Percentiles rank a stretch among this genome's conserved stretches.
These are phyloP conservation scores for Pseudocercospora musae DNA, from an alignment of 2,329 filamentous ascomycete genomes.

Conservation along the genomic window DNA sequence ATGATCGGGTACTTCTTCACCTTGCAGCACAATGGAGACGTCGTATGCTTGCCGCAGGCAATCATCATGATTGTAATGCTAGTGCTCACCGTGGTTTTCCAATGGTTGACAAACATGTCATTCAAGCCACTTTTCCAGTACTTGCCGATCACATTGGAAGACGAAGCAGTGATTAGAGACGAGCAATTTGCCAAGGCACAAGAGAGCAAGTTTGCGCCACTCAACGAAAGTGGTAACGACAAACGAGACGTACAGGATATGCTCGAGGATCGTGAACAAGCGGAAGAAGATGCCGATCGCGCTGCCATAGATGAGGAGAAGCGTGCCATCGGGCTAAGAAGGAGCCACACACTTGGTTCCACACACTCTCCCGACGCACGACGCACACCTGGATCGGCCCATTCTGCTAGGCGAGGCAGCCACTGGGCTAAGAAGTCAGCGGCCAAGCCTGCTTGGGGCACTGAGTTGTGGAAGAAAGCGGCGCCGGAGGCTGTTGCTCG, in stretches of 20 bases:
- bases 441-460: constrained; percentile 13
- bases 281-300: constrained; percentile 36
- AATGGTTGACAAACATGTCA: constrained; percentile 74
- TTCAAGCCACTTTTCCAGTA: constrained; percentile 86
- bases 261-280: constrained; percentile 17
- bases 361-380: constrained; percentile 1
- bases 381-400: constrained; percentile 3
- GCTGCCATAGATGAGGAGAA: constrained; percentile 13
- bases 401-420: background rate
- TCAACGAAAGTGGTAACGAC: constrained; percentile 27
- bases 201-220: constrained; percentile 31
- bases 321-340: constrained; percentile 39
- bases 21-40: constrained; percentile 53
- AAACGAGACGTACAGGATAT: constrained; percentile 30
- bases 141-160: constrained; percentile 90
- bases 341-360: background rate
- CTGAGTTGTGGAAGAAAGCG: constrained; percentile 20
- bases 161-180: constrained; percentile 88
- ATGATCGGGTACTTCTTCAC: constrained; percentile 89
- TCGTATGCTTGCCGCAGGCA: constrained; percentile 70
- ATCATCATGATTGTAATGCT: constrained; percentile 78
- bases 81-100: constrained; percentile 70
- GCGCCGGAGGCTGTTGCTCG: constrained; percentile 24
- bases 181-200: constrained; percentile 78
- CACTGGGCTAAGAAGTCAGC: constrained; percentile 17